Percentiles rank a stretch among this genome's conserved stretches.
phyloP scores from a whole-genome alignment of 495 filamentous ascomycete genomes.

The Daldinia loculata region DNA sequence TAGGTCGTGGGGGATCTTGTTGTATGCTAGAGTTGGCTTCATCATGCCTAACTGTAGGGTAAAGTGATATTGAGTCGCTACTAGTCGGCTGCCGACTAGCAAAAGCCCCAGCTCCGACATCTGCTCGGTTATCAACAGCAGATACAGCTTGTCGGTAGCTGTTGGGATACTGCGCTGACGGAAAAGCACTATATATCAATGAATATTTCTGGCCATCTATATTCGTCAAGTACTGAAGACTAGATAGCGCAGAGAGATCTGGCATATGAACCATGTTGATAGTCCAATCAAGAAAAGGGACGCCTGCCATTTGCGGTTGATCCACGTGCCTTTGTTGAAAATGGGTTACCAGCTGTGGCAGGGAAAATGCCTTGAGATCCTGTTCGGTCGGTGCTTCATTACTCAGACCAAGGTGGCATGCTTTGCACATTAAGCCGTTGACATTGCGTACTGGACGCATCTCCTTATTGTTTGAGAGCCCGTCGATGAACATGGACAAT shows the following conservation, averaged over 20 bases:
- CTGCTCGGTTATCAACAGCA: neutral
- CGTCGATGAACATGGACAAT: constrained; percentile 70
- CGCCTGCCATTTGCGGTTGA: constrained; percentile 41
- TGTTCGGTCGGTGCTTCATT: constrained; percentile 46
- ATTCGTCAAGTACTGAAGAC: constrained; percentile 56
- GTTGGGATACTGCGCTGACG: constrained; percentile 44
- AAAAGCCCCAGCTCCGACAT: neutral
- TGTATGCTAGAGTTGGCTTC: neutral
- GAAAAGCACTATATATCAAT: constrained; percentile 68
- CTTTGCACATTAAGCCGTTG: constrained; percentile 70
- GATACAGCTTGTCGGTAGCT: constrained; percentile 6
- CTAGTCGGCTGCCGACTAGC: constrained; percentile 5
- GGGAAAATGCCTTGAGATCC: constrained; percentile 63
- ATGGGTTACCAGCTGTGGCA: constrained; percentile 71
- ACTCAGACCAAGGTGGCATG: constrained; percentile 57
- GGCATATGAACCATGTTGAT: constrained; percentile 76
- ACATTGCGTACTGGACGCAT: constrained; percentile 74
- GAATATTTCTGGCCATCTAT: constrained; percentile 65
- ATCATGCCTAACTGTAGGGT: neutral
- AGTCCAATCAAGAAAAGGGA: constrained; percentile 65
- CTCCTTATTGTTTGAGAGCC: constrained; percentile 68
- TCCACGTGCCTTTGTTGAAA: constrained; percentile 69
- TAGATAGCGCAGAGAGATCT: constrained; percentile 57
- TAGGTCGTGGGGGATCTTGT: constrained; percentile 8
- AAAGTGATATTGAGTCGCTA: neutral